Base-by-base conservation (phyloP, 805 yeast genomes). In the Nakazawaea holstii region DNA sequence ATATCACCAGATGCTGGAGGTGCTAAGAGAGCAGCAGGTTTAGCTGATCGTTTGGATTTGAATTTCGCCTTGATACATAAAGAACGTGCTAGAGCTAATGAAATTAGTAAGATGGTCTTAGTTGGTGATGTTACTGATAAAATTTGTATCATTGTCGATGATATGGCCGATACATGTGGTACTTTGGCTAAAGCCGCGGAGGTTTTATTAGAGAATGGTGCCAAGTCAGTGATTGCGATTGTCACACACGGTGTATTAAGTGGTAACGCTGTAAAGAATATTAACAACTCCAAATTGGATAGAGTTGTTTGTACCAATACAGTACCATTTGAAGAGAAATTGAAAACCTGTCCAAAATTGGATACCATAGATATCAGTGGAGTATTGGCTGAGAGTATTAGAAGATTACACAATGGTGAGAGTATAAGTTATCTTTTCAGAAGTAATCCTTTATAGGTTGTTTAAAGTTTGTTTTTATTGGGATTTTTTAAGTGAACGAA, bases 1-100 rank as follows among this genome's bases (percentile, higher is more conserved):
- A 80, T 87, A 14, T 87, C 94, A 1, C 95, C 95, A 6, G 95
- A 87, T 68, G 95, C 94, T 7, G 95, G 95, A 62, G 95, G 95
- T 53, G 94, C 94, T 49, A 87, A 87, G 61, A 76, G 95, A 68
- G 94, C 87, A n/a, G 94, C 94, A 8, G 82, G 85, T 8, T 69
- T 87, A 54, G 94, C 94, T 45, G 94, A 86, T 62, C 75, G 84
- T 51, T 67, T 87, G 54, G 94, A 87, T 64, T 69, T 84, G 61
- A 84, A 84, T 60, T 87, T 87, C 67, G 94, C 94, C 20, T 76
- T 87, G 65, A 86, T 87, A 56, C 94, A 87, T 65, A 87, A 87
- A 64, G 95, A 87, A 66, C 74, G 95, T 63, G 87, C 85, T 24
- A 74, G 83, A 53, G 94, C 94, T 28, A 87, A 87, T 60, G 94